Conservation (phyloP, 148 eudicot genomes). For the Rhododendron ovatum region DNA sequence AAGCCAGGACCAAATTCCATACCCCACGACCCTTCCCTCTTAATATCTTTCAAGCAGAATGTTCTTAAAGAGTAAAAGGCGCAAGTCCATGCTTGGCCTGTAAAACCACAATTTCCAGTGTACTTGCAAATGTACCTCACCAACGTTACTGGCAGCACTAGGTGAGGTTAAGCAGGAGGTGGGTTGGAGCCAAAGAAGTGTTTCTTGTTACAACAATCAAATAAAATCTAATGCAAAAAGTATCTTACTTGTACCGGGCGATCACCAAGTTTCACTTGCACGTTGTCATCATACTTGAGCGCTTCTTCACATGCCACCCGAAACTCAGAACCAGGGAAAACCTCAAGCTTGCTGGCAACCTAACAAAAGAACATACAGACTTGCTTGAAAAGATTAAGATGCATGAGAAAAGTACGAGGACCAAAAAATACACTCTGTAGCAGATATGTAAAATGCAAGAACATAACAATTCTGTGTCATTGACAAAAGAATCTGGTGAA, state of each 20-base stretch:
- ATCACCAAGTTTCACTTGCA: slow-evolving; percentile 84
- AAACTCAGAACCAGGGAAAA: slow-evolving; percentile 91
- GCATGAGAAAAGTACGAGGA: not conserved
- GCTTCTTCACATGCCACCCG: slow-evolving; percentile 98
- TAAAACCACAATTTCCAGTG: too few species aligned
- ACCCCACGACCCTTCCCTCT: too few species aligned
- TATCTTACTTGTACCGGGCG: slow-evolving; percentile 84
- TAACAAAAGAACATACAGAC: slow-evolving; percentile 1
- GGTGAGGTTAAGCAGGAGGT: too few species aligned
- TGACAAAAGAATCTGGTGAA: not conserved
- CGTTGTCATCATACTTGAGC: slow-evolving; percentile 62
- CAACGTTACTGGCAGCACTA: too few species aligned
- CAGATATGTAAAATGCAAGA: too few species aligned
- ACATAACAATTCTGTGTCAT: not conserved
- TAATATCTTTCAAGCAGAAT: not conserved
- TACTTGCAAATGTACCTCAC: too few species aligned
- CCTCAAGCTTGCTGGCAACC: slow-evolving; percentile 91
- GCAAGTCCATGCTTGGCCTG: too few species aligned
- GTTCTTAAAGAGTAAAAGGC: too few species aligned
- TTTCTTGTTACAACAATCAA: not conserved
- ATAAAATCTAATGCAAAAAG: not conserved
- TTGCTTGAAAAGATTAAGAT: not conserved
- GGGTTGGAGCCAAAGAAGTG: not conserved
- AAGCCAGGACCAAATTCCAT: too few species aligned
- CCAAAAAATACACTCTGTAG: not conserved